phyloP scores from a whole-genome alignment of 2,329 filamentous ascomycete species.

The Epichloe glyceriae region DNA sequence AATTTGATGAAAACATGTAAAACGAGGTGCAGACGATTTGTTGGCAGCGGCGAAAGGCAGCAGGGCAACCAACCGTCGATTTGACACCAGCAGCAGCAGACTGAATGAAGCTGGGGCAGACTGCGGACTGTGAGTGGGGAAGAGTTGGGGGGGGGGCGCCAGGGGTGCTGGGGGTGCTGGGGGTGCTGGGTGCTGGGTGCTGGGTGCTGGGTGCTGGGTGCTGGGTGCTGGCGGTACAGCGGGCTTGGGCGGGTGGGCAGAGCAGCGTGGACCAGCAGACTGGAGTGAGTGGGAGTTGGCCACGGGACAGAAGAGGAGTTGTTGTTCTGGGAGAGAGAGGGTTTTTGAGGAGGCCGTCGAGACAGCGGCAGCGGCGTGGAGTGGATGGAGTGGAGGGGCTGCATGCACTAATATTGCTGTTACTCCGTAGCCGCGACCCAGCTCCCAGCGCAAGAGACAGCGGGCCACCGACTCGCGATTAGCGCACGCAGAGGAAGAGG shows the following conservation, averaged over 20 bases:
- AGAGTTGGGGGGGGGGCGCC: background rate
- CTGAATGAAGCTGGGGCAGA: background rate
- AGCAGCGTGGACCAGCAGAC: background rate
- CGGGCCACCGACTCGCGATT: background rate
- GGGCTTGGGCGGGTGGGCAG: background rate
- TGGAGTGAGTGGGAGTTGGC: background rate
- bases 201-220: background rate
- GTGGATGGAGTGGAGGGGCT: background rate
- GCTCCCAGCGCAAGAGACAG: slow-evolving; percentile 5
- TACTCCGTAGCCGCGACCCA: background rate
- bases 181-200: background rate
- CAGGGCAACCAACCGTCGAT: background rate
- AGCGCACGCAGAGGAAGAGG: background rate
- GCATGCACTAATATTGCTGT: too few species aligned
- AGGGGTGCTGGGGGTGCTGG: background rate
- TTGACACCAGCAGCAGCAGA: too few species aligned
- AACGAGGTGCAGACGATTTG: slow-evolving; percentile 11
- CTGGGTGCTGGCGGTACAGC: background rate
- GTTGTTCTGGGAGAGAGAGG: background rate
- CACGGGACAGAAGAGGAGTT: background rate
- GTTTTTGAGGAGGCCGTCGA: background rate
- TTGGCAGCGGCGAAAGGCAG: slow-evolving; percentile 6
- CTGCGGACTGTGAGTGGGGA: background rate
- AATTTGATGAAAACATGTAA: slow-evolving; percentile 36
- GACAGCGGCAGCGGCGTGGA: background rate